These are phyloP conservation scores for Volutella citrinella DNA, from an alignment of 2,329 filamentous ascomycete genomes.

Conservation along the genomic window DNA sequence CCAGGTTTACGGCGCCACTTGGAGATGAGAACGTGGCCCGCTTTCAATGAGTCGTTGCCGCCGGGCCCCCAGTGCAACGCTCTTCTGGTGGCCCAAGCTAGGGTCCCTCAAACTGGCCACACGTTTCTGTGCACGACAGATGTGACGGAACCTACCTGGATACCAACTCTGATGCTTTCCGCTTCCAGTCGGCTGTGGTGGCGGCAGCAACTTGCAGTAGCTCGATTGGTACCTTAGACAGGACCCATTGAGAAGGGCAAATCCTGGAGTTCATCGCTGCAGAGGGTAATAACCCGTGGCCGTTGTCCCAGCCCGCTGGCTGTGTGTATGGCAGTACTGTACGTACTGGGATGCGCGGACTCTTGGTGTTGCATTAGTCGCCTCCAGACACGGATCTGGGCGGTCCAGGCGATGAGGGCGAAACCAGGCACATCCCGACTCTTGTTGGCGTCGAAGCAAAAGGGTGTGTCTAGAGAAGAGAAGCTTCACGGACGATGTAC, in stretches of 20 bases:
- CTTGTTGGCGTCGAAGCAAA: constrained; percentile 5
- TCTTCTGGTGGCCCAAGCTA: constrained; percentile 14
- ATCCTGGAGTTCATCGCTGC: constrained; percentile 14
- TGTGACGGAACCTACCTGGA: constrained; percentile 15
- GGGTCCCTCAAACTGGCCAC: constrained; percentile 21
- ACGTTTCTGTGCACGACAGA: constrained; percentile 22
- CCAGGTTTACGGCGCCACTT: constrained; percentile 23
- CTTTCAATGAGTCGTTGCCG: constrained; percentile 27
- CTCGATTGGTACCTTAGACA: constrained; percentile 13
- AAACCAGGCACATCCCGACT: constrained; percentile 27
- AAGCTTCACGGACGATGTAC: no score
- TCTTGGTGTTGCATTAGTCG: constrained; percentile 35
- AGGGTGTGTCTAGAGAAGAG: constrained; percentile 9
- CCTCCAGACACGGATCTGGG: constrained; percentile 32
- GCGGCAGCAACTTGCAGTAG: constrained; percentile 10
- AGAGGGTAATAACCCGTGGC: no score
- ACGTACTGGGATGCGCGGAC: constrained; percentile 19
- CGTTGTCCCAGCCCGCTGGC: no score
- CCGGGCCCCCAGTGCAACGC: constrained; percentile 19
- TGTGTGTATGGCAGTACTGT: no score
- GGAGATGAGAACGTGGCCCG: constrained; percentile 28
- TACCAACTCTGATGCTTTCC: constrained; percentile 21
- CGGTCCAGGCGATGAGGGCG: constrained; percentile 25
- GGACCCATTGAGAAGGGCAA: no score
- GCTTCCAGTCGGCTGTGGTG: constrained; percentile 17